A percentile compares a stretch with the other conserved stretches of the same genome.
Conservation (phyloP, 352 stramenopile species). For the Saprolegnia parasitica region DNA sequence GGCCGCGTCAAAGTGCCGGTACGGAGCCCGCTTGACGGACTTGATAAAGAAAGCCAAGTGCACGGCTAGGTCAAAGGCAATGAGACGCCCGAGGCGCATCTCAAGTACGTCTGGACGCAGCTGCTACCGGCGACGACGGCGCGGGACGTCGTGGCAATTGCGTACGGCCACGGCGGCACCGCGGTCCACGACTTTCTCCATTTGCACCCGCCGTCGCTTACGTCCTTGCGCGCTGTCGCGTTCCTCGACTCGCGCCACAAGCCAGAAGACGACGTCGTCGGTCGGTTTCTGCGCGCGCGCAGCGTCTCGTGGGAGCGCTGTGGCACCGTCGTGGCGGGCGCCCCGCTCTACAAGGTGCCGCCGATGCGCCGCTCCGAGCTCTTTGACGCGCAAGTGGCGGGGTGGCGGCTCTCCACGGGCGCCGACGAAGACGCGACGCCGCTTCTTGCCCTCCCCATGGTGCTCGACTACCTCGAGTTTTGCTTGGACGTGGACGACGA, state of each 20-base stretch:
- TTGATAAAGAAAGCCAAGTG: too few species aligned
- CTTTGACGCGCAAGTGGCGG: neutral
- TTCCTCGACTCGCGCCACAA: neutral
- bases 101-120: conserved; percentile 5
- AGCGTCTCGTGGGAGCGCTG: neutral
- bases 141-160: neutral
- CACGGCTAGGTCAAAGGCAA: conserved; percentile 14
- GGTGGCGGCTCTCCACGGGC: neutral
- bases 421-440: neutral
- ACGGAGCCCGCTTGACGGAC: neutral
- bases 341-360: neutral
- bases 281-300: neutral
- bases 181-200: neutral
- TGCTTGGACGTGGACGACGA: conserved; percentile 2
- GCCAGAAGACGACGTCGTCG: neutral
- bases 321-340: neutral
- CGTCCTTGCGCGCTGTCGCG: neutral
- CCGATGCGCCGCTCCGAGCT: neutral
- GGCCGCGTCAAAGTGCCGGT: conserved; percentile 7
- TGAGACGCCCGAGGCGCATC: neutral
- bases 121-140: neutral
- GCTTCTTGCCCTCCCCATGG: neutral
- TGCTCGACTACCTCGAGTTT: conserved; percentile 4
- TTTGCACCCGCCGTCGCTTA: neutral
- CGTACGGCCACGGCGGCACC: neutral